These are phyloP conservation scores for Simplicillium aogashimaense DNA, from an alignment of 2,329 filamentous ascomycete species.

Conservation along the genomic window DNA sequence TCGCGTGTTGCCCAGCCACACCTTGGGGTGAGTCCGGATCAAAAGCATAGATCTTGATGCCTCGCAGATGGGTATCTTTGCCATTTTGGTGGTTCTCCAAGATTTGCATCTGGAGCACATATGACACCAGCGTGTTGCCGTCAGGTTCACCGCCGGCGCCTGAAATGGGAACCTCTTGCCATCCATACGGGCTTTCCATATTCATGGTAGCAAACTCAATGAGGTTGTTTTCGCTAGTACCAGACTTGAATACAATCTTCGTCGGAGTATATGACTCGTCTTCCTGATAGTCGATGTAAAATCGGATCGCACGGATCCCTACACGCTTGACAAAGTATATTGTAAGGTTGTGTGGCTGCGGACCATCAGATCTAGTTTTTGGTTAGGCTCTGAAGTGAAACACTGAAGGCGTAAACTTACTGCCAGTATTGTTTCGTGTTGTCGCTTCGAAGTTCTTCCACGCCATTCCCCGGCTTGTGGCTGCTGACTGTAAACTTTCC, in stretches of 20 bases:
- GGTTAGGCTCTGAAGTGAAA: constrained; percentile 1
- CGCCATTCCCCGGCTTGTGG: constrained; percentile 70
- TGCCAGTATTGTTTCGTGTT: constrained; percentile 72
- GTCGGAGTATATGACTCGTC: constrained; percentile 97
- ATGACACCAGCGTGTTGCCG: constrained; percentile 71
- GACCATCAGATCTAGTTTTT: constrained; percentile 61
- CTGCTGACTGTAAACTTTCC: constrained; percentile 76
- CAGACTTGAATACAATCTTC: constrained; percentile 78
- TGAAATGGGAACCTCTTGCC: constrained; percentile 70
- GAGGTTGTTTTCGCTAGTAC: constrained; percentile 84
- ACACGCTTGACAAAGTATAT: constrained; percentile 81
- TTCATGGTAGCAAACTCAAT: constrained; percentile 77
- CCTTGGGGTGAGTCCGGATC: constrained; percentile 37
- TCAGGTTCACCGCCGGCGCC: constrained; percentile 48
- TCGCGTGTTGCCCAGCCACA: constrained; percentile 15
- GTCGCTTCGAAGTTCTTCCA: constrained; percentile 65
- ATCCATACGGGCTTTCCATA: constrained; percentile 72
- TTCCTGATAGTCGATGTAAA: constrained; percentile 81
- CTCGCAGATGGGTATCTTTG: constrained; percentile 95
- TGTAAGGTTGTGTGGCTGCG: constrained; percentile 72
- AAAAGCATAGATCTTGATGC: constrained; percentile 72
- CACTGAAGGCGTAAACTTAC: constrained; percentile 30
- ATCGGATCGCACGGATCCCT: constrained; percentile 66
- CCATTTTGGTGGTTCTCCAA: constrained; percentile 98
- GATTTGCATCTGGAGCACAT: constrained; percentile 82